These are phyloP conservation scores for Kitagawia praeruptora DNA, from an alignment of 129 eudicot genomes.

Conservation along the genomic window DNA sequence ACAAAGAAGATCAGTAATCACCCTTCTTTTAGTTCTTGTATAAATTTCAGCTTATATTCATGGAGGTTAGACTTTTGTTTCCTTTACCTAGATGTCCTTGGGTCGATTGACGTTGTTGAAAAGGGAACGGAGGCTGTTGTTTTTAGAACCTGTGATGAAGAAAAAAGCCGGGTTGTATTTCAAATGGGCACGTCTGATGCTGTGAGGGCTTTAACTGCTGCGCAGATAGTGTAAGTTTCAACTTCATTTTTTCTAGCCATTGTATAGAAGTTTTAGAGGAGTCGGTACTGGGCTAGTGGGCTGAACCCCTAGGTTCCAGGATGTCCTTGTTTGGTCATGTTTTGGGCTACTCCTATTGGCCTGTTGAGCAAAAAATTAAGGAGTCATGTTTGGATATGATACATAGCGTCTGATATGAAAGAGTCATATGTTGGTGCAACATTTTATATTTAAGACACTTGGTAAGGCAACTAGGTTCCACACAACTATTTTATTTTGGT, in stretches of 20 bases:
- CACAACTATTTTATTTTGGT: neutral
- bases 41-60: neutral
- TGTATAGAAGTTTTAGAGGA: neutral
- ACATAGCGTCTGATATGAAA: neutral
- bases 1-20: neutral
- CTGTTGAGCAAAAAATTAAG: neutral
- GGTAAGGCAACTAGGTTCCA: neutral
- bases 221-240: constrained; percentile 65
- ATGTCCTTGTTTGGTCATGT: neutral
- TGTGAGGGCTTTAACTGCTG: constrained; percentile 77
- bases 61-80: constrained; percentile 6
- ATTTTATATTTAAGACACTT: neutral
- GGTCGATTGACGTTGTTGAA: constrained; percentile 67
- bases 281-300: neutral
- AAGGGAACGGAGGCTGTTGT: constrained; percentile 69
- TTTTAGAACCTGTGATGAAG: constrained; percentile 77
- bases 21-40: neutral
- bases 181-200: constrained; percentile 95
- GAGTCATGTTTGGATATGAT: neutral
- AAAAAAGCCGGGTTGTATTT: constrained; percentile 63
- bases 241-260: neutral
- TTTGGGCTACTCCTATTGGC: neutral
- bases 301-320: neutral
- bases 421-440: neutral
- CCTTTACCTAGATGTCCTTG: constrained; percentile 43